These are phyloP conservation scores for Phycomyces blakesleeanus DNA, from an alignment of 192 early-diverging fungal species.

Conservation along the genomic window DNA sequence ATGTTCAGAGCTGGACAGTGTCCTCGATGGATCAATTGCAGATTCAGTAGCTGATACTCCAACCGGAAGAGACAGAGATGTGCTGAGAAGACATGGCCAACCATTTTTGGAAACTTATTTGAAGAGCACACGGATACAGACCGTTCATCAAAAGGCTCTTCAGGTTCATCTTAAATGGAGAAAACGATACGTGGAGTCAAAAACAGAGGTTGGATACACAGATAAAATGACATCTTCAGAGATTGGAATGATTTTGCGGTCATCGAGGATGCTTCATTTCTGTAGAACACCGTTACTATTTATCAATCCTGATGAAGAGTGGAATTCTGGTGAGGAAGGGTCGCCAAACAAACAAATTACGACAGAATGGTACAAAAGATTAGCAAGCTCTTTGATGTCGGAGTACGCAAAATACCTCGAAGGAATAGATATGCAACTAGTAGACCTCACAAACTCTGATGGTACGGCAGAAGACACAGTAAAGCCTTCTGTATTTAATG, in stretches of 20 bases:
- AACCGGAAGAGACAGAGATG: constrained; percentile 29
- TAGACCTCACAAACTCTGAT: constrained; percentile 45
- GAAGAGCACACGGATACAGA: constrained; percentile 38
- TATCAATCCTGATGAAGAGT: constrained; percentile 22
- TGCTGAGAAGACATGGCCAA: constrained; percentile 46
- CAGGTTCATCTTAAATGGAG: constrained; percentile 51
- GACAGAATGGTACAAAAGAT: constrained; percentile 38
- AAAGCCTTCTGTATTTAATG: constrained; percentile 37
- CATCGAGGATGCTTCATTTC: constrained; percentile 50
- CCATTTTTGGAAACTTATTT: constrained; percentile 51
- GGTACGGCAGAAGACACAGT: constrained; percentile 23
- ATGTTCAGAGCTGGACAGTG: constrained; percentile 16
- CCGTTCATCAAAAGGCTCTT: constrained; percentile 48
- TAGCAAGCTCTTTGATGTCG: constrained; percentile 40
- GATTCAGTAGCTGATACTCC: constrained; percentile 11
- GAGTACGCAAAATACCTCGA: constrained; percentile 52
- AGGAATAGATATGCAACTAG: constrained; percentile 48
- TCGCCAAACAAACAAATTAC: background rate
- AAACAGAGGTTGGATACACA: constrained; percentile 12
- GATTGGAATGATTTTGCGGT: constrained; percentile 45
- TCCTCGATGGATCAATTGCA: constrained; percentile 13
- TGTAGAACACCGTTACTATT: constrained; percentile 49
- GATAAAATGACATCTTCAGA: constrained; percentile 40
- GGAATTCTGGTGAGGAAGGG: background rate
- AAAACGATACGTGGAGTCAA: constrained; percentile 35